phyloP scores from a whole-genome alignment of 352 stramenopile genomes.

The Elongisporangium anandrum region DNA sequence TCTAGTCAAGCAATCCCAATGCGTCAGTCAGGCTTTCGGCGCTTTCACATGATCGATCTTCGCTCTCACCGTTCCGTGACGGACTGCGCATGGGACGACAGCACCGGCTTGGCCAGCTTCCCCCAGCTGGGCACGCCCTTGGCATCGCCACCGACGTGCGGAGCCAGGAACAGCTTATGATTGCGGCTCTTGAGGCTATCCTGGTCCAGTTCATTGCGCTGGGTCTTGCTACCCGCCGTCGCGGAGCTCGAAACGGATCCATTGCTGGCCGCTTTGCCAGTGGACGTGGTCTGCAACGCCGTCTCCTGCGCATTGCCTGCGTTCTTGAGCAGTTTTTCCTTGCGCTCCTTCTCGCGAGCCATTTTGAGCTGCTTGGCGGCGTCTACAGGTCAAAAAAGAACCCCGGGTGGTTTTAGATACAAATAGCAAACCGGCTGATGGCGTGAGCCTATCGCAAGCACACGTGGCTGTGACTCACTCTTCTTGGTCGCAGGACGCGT shows the following conservation, averaged over 20 bases:
- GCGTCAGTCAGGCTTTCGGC: background rate
- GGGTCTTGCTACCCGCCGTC: background rate
- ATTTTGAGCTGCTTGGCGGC: constrained; percentile 17
- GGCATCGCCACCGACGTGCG: constrained; percentile 12
- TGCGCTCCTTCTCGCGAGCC: constrained; percentile 31
- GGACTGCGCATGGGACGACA: constrained; percentile 4
- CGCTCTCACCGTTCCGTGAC: constrained; percentile 24
- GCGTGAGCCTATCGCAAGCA: background rate
- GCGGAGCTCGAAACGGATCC: background rate
- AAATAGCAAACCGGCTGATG: background rate
- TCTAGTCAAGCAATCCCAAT: constrained; percentile 6
- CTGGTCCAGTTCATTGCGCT: constrained; percentile 20
- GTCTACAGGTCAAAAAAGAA: constrained; percentile 5
- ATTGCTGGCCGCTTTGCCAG: background rate
- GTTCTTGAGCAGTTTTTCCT: constrained; percentile 20
- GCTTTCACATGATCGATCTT: background rate
- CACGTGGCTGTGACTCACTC: constrained; percentile 6
- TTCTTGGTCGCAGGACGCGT: constrained; percentile 1
- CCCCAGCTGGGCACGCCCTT: constrained; percentile 34
- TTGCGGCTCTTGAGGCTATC: constrained; percentile 73
- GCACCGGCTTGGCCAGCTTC: constrained; percentile 11
- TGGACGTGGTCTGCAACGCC: constrained; percentile 2
- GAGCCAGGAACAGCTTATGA: constrained; percentile 58
- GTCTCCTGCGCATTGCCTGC: background rate
- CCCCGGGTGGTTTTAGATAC: background rate